Evolutionary conservation across 805 yeast species (phyloP).

Genomic region (Metschnikowia hibisci): DNA sequence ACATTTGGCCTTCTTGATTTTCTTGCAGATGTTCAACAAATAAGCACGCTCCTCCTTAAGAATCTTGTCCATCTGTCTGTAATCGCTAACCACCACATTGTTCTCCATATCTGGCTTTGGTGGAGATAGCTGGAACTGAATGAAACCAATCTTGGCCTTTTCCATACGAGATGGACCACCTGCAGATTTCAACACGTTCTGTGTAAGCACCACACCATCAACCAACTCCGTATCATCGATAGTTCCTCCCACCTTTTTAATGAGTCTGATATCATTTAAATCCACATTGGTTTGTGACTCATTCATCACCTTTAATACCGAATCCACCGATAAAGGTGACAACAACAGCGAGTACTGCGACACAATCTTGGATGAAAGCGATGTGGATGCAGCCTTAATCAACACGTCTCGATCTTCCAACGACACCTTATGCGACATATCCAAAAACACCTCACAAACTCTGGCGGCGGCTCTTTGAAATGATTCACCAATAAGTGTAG

Average conservation of each 20-base stretch:
- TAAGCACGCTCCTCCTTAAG: conserved; percentile 97
- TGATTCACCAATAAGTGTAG: conserved; percentile 89
- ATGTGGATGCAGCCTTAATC: conserved; percentile 89
- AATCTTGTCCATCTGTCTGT: conserved; percentile 98
- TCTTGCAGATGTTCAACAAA: conserved; percentile 88
- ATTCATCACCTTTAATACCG: conserved; percentile 75
- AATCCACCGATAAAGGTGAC: conserved; percentile 92
- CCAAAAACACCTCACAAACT: conserved; percentile 75
- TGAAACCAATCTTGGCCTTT: conserved; percentile 84
- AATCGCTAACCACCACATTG: conserved; percentile 94
- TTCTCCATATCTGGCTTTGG: conserved; percentile 98
- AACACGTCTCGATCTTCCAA: conserved; percentile 77
- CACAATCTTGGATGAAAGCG: conserved; percentile 91
- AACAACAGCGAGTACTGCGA: conserved; percentile 82
- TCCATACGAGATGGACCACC: conserved; percentile 95
- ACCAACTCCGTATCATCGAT: conserved; percentile 93
- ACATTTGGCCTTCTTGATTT: conserved; percentile 95
- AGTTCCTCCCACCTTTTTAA: conserved; percentile 96
- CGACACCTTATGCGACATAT: conserved; percentile 80
- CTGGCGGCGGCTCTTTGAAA: conserved; percentile 85
- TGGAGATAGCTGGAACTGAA: conserved; percentile 93
- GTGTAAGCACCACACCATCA: conserved; percentile 92
- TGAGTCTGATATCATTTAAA: conserved; percentile 78
- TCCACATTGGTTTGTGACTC: conserved; percentile 67
- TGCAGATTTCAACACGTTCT: conserved; percentile 81